Evolutionary conservation across 2,329 filamentous ascomycete genomes (phyloP), one percentile per base, ranked within the genome.

Genomic region (Ophiostoma angusticollis): DNA sequence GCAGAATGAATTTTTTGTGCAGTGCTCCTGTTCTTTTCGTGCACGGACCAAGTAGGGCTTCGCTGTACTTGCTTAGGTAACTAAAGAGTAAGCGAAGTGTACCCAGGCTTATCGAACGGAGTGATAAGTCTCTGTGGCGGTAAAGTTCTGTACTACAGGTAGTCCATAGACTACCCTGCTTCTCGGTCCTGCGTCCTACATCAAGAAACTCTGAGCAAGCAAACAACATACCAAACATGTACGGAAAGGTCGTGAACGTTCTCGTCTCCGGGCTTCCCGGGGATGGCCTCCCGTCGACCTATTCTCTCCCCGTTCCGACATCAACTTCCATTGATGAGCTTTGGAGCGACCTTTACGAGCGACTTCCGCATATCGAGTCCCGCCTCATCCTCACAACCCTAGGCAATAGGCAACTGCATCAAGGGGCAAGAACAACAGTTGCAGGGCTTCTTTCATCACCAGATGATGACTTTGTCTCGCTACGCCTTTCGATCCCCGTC

Each of bases 211-310:
- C n/a, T n/a, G n/a, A n/a, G n/a, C 14, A 21, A 17, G 27, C 27
- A 16, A 29, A n/a, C 23, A 27, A 29, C 14, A 21, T 12, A 5
- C 9, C 14, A 41, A 16, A 6, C n/a, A 45, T 45, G 45, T 37
- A 30, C 4, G 30, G 24, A 1, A 43, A 19, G 28, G 40, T 30
- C 6, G 35, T 93, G 55, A 94, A 93, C 60, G 68, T 96, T 46
- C 74, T 96, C 43, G 67, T 98, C 45, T 80, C 84, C 50, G 84
- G 80, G 45, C 89, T 96, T 53, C 70, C 80, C 7, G 89, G 89
- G 46, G 71, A 93, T 14, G 78, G 80, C 33, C 71, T 94, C 6
- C 86, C 89, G 3, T 65, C 81, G n/a, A 93, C 86, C 1, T 67
- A 93, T 24, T 77, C 81, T 5, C 67, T 95, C n/a, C 78, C 84